Conservation (phyloP, 2,329 filamentous ascomycete species). For the Orbilia blumenaviensis region DNA sequence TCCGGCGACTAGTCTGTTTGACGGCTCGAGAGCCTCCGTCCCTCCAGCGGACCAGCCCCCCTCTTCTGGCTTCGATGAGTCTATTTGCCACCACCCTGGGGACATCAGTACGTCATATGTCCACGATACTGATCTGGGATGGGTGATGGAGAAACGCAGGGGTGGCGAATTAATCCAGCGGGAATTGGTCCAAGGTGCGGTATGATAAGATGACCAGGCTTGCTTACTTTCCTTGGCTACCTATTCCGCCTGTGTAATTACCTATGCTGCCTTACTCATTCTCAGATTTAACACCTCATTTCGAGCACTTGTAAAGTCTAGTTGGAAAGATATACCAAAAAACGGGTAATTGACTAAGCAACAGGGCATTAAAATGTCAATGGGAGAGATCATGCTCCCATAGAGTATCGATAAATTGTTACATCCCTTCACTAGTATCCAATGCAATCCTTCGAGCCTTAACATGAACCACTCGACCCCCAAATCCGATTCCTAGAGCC, state of each 20-base stretch:
- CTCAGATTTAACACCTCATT: not conserved
- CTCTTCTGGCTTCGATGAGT: conserved; percentile 5
- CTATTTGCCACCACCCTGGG: conserved; percentile 1
- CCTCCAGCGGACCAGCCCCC: not conserved
- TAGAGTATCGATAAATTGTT: not conserved
- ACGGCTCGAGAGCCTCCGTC: not conserved
- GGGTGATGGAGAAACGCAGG: conserved; percentile 50
- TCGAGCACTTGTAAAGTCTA: not conserved
- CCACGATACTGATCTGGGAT: conserved; percentile 44
- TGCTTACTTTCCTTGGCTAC: not conserved
- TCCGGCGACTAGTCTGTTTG: not conserved
- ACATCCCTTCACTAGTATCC: conserved; percentile 1
- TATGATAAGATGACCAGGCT: conserved; percentile 9
- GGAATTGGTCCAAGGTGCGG: conserved; percentile 42
- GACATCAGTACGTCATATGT: conserved; percentile 49
- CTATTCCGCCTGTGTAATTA: not conserved
- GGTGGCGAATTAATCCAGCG: conserved; percentile 47
- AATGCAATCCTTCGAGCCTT: conserved; percentile 22
- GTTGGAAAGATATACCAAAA: not conserved
- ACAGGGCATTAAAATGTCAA: no score
- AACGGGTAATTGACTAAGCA: not conserved
- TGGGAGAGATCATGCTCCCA: not conserved
- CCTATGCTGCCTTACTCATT: not conserved
- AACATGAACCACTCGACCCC: conserved; percentile 1
- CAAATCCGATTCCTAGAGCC: conserved; percentile 28